Evolutionary conservation across 192 early-diverging fungal species (phyloP).

Genomic region (Jimgerdemannia flammicorona): DNA sequence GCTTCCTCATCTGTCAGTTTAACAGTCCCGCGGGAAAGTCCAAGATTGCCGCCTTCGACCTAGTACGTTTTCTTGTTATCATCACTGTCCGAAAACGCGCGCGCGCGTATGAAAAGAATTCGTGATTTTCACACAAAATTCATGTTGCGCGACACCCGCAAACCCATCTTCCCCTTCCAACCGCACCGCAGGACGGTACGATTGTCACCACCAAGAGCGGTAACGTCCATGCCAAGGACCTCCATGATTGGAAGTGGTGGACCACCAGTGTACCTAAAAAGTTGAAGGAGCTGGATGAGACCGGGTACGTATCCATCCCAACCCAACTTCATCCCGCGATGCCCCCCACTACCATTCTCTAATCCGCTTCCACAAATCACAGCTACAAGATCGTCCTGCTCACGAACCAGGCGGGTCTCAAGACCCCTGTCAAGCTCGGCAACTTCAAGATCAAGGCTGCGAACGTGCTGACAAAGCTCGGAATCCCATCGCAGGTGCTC

Average conservation of each 20-base stretch:
- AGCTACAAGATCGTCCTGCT: conserved; percentile 71
- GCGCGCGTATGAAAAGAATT: too few species aligned
- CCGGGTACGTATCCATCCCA: conserved; percentile 50
- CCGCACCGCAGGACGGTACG: conserved; percentile 58
- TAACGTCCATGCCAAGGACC: conserved; percentile 56
- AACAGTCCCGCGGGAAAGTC: background rate
- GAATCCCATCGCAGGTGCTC: conserved; percentile 65
- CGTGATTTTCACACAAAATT: background rate
- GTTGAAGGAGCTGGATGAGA: conserved; percentile 52
- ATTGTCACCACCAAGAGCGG: conserved; percentile 65
- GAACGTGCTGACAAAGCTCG: conserved; percentile 20
- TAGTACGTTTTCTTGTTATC: conserved; percentile 29
- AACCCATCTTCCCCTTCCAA: background rate
- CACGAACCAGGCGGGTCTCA: conserved; percentile 68
- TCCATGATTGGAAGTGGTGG: conserved; percentile 81
- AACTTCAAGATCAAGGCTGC: conserved; percentile 46
- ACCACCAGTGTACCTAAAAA: conserved; percentile 50
- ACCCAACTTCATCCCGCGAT: conserved; percentile 23
- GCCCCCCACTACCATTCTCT: conserved; percentile 15
- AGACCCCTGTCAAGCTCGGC: conserved; percentile 32
- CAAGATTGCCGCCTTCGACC: conserved; percentile 68
- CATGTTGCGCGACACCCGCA: background rate
- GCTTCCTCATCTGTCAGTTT: background rate
- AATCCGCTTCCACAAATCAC: conserved; percentile 18
- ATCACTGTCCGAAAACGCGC: background rate